phyloP scores from a whole-genome alignment of 345 rosid species.

The Eucalyptus coolabah region DNA sequence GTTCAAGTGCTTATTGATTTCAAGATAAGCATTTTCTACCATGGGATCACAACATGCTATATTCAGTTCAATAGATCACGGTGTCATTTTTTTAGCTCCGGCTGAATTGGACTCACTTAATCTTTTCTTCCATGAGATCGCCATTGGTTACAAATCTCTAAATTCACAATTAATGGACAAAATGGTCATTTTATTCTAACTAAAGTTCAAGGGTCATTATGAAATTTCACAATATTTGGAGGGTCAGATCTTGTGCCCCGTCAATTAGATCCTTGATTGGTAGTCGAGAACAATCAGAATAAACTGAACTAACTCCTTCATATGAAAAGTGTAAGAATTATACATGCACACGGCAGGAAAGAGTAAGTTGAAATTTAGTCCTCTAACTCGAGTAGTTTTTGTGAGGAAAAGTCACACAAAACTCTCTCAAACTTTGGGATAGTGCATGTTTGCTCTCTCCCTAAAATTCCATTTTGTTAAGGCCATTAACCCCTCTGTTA shows the following conservation, averaged over 20 bases:
- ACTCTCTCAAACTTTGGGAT: neutral
- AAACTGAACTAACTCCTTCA: neutral
- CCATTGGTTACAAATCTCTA: neutral
- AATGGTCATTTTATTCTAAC: neutral
- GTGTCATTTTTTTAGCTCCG: neutral
- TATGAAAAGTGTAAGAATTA: neutral
- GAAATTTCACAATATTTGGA: neutral
- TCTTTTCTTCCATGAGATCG: neutral
- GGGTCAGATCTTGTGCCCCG: neutral
- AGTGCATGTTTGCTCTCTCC: neutral
- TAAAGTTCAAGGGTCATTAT: neutral
- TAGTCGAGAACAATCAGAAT: neutral
- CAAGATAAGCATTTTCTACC: neutral
- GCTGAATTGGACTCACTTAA: neutral
- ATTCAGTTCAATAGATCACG: neutral
- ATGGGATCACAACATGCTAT: neutral
- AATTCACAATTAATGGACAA: neutral
- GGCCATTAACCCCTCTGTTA: neutral
- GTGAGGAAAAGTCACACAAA: neutral
- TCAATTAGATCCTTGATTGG: neutral
- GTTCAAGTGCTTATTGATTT: neutral
- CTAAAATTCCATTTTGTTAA: neutral
- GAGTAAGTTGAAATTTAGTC: neutral
- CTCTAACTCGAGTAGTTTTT: neutral
- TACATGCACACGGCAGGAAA: neutral